Conservation (phyloP, 345 rosid genomes). For the Eucalyptus sideroxylon region DNA sequence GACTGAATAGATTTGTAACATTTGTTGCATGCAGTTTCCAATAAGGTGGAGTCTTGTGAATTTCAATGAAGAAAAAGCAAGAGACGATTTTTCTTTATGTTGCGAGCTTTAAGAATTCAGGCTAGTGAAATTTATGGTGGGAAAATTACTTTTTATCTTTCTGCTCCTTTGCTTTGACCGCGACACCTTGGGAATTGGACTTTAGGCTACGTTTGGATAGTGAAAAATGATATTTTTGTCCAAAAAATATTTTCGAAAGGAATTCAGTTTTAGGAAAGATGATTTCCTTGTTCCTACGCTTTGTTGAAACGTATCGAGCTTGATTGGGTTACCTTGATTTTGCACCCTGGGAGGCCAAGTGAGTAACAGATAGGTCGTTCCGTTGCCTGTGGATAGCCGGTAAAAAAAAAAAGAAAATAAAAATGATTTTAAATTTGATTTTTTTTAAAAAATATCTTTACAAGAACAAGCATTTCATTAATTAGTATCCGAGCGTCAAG, state of each 20-base stretch:
- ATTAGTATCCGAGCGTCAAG: no score
- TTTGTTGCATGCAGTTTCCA: neutral
- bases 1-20: neutral
- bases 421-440: no score
- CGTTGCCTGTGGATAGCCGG: no score
- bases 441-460: no score
- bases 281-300: neutral
- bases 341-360: neutral
- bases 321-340: neutral
- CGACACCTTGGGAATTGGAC: neutral
- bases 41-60: neutral
- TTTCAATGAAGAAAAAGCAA: neutral
- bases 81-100: neutral
- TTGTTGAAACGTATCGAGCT: neutral
- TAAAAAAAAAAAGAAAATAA: no score
- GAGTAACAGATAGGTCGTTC: no score
- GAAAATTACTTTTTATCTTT: neutral
- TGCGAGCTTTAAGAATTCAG: neutral
- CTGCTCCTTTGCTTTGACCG: neutral
- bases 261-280: neutral
- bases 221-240: neutral
- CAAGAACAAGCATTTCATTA: no score
- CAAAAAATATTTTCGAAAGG: neutral
- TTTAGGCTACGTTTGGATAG: neutral
- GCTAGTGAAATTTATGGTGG: neutral